These are phyloP conservation scores for Agrocybe praecox DNA, from an alignment of 768 basidiomycete genomes.

Conservation along the genomic window DNA sequence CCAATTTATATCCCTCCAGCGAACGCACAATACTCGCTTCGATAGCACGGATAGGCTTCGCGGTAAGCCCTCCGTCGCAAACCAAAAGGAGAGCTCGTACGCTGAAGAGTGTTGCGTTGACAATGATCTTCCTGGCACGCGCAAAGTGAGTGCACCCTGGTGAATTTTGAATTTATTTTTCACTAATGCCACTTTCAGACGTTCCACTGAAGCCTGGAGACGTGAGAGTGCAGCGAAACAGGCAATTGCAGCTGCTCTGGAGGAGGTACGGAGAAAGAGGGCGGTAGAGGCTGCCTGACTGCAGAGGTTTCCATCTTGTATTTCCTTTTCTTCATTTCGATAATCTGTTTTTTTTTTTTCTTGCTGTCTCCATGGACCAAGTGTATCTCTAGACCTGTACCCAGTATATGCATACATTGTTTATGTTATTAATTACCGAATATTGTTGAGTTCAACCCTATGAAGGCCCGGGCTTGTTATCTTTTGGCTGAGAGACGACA, in stretches of 20 bases:
- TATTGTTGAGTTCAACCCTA: too few relatives aligned
- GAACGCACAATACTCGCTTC: slow-evolving; percentile 66
- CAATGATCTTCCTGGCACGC: slow-evolving; percentile 67
- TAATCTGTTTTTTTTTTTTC: slow-evolving; percentile 3
- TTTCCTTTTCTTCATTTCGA: slow-evolving; percentile 3
- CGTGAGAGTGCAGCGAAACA: slow-evolving; percentile 61
- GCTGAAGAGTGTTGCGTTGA: slow-evolving; percentile 58
- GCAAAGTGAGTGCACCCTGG: slow-evolving; percentile 49
- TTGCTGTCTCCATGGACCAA: slow-evolving; percentile 6
- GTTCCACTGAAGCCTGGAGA: slow-evolving; percentile 64
- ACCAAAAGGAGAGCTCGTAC: slow-evolving; percentile 42
- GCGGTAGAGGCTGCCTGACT: slow-evolving; percentile 15
- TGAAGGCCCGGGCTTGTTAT: slow-evolving; percentile 10
- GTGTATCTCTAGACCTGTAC: slow-evolving; percentile 18
- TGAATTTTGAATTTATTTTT: background rate
- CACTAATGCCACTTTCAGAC: slow-evolving; percentile 37
- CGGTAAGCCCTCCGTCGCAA: slow-evolving; percentile 39
- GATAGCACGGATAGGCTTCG: slow-evolving; percentile 77
- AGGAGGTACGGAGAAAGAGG: slow-evolving; percentile 67
- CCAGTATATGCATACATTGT: background rate
- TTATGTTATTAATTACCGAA: background rate
- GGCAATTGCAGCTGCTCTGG: slow-evolving; percentile 64
- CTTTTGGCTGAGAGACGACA: slow-evolving; percentile 37
- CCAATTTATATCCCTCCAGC: background rate
- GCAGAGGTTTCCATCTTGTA: slow-evolving; percentile 6